Evolutionary conservation across 2,329 filamentous ascomycete species (phyloP), one percentile per base, ranked within the genome.

Genomic region (Pseudogymnoascus sp.): DNA sequence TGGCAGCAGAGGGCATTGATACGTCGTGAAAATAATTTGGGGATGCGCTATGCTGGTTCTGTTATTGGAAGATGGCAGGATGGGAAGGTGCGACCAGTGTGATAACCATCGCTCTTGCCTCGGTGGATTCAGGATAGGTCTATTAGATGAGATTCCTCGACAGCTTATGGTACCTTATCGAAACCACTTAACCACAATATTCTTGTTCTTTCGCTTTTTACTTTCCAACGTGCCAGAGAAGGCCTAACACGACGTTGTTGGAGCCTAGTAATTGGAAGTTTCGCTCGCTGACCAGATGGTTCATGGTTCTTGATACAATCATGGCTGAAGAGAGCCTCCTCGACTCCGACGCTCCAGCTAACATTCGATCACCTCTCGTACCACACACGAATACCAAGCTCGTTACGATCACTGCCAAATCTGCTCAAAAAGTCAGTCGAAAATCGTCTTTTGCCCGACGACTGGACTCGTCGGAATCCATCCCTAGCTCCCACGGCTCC

Each of bases 1-100:
- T 92, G 65, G 85, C 85, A 39, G 88, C 90, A 65, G 86, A 85
- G 65, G 70, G 70, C 5, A 57, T 73, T 51, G 71, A 73, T 51
- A 62, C 66, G 54, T 62, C 67, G 37, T 71, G 57, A 65, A 10
- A 36, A 7, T 61, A 51, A 25, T 31, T 11, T 19, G 10, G 25
- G n/a, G 11, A 4, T 57, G 16, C 11, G 16, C 51, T 57, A 57
- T 6, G 3, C 10, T 34, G 6, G 48, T 57, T 57, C 7, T 57
- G 51, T 57, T 57, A 36, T 14, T 36, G 28, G 11, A 57, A 21
- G 28, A 57, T 34, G 51, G 10, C 51, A 57, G 16, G 5, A 34
- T 14, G 10, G 51, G 51, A 57, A 57, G 51, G 51, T 36, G 51
- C 51, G n/a, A n/a, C 28, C 25, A 13, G 16, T 21, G 51, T 34